A percentile compares a stretch with the other conserved stretches of the same genome.
Conservation (phyloP, 139 green algal genomes). For the Tetradesmus lagerheimii region DNA sequence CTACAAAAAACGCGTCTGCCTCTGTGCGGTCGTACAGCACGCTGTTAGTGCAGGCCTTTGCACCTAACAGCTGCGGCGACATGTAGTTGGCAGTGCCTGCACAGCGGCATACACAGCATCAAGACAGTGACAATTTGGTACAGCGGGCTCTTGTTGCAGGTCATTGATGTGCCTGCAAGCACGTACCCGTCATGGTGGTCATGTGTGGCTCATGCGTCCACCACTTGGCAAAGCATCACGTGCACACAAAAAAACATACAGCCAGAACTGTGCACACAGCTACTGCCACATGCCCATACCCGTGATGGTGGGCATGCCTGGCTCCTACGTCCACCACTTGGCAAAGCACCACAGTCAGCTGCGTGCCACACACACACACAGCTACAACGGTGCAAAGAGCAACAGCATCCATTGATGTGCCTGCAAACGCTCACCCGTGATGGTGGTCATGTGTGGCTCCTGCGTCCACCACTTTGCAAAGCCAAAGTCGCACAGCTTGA, state of each 20-base stretch:
- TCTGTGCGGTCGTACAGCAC: background rate
- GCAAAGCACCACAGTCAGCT: slow-evolving; percentile 23
- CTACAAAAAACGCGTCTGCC: background rate
- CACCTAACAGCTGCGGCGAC: slow-evolving; percentile 68
- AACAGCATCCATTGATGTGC: too few relatives aligned
- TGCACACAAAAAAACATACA: slow-evolving; percentile 66
- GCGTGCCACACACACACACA: too few relatives aligned
- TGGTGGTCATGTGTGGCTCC: slow-evolving; percentile 86
- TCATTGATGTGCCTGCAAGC: too few relatives aligned
- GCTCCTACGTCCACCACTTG: slow-evolving; percentile 60
- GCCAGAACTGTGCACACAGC: too few relatives aligned
- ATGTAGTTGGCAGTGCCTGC: slow-evolving; percentile 53
- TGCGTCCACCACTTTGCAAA: slow-evolving; percentile 74
- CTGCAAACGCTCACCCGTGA: slow-evolving; percentile 58
- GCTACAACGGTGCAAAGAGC: too few relatives aligned
- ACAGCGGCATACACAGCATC: too few relatives aligned
- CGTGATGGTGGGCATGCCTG: slow-evolving; percentile 84
- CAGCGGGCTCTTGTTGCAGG: too few relatives aligned
- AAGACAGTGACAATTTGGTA: too few relatives aligned
- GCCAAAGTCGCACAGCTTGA: slow-evolving; percentile 88
- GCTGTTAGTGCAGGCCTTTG: slow-evolving; percentile 59
- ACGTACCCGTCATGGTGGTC: slow-evolving; percentile 80
- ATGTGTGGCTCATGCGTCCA: slow-evolving; percentile 75
- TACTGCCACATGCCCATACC: slow-evolving; percentile 38
- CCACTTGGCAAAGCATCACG: slow-evolving; percentile 80